Evolutionary conservation across 768 basidiomycete genomes (phyloP), one percentile per base, ranked within the genome.

Genomic region (Sutorius australiensis): DNA sequence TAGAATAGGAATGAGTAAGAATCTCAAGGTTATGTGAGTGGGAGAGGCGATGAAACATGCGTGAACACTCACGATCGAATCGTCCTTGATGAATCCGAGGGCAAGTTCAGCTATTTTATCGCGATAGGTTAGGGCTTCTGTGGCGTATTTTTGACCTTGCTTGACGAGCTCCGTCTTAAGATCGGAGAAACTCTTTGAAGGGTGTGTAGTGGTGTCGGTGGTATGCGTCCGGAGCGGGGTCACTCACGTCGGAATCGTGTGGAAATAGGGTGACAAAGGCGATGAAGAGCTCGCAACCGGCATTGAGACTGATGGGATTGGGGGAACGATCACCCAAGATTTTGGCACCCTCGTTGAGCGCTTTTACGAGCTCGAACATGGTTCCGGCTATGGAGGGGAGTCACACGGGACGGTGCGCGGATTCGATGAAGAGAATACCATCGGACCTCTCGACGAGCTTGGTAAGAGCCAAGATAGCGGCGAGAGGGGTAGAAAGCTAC

Each of bases 71-170:
- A 87, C 92, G 65, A 92, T 89, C 8, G 90, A 92, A 68, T 92
- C 94, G 64, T 99, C 97, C 67, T 89, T 88, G 67, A 98, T 91
- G 75, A 98, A 98, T 42, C 86, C 86, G 44, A 92, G 81, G n/a
- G 87, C 84, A 19, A 93, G 78, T 56, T 87, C 81, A 34, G 93
- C 92, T 60, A 99, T 98, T 70, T 90, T 92, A 54, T 82, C 80
- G 51, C 94, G 82, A 76, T 92, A 98, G 40, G 87, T 81, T 42
- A 92, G 77, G 13, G 92, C 93, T 62, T 89, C 83, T 42, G 79
- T 68, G 30, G 81, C 87, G 70, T 91, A 95, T 62, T 78, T 78
- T 55, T 83, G 78, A 19, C 92, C 93, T 68, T 94, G 90, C 42
- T 77, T 78, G 55, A 94, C 84, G 48, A 97, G 80, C 63, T 90